Evolutionary conservation across 768 basidiomycete species (phyloP).

Genomic region (Leccinum disarticulatum): DNA sequence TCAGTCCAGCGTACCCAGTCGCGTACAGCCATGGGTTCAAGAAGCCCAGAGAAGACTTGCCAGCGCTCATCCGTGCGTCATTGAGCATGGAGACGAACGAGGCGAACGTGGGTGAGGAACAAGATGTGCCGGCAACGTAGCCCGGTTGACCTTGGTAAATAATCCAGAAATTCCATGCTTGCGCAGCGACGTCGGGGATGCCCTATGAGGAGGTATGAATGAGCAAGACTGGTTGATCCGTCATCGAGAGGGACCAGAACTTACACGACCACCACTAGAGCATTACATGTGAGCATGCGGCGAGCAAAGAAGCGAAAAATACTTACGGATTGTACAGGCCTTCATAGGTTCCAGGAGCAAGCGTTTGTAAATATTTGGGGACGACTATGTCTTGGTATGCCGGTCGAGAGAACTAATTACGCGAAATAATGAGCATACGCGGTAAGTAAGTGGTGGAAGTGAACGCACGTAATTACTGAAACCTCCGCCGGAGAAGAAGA

Average conservation of each 20-base stretch:
- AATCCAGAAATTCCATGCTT: conserved; percentile 50
- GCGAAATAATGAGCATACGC: not conserved
- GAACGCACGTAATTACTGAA: conserved; percentile 63
- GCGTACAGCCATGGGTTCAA: conserved; percentile 63
- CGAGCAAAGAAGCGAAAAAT: not conserved
- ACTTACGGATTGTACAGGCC: conserved; percentile 62
- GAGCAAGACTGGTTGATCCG: not conserved
- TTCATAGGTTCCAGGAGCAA: conserved; percentile 49
- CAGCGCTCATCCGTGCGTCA: conserved; percentile 51
- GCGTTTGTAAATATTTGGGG: conserved; percentile 40
- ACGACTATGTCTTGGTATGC: conserved; percentile 52
- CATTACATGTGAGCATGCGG: not conserved
- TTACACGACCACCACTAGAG: conserved; percentile 53
- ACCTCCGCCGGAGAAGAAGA: conserved; percentile 67
- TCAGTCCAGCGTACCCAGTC: conserved; percentile 36
- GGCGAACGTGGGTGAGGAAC: conserved; percentile 62
- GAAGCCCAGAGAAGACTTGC: conserved; percentile 53
- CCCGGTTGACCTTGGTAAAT: conserved; percentile 39
- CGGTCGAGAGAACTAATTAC: conserved; percentile 51
- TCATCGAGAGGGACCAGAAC: conserved; percentile 11
- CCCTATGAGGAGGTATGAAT: conserved; percentile 32
- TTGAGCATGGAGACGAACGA: conserved; percentile 65
- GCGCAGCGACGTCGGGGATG: conserved; percentile 68
- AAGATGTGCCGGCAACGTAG: conserved; percentile 64
- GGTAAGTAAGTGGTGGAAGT: not conserved